Evolutionary conservation across 805 yeast genomes (phyloP).

Genomic region (Candida insectorum): DNA sequence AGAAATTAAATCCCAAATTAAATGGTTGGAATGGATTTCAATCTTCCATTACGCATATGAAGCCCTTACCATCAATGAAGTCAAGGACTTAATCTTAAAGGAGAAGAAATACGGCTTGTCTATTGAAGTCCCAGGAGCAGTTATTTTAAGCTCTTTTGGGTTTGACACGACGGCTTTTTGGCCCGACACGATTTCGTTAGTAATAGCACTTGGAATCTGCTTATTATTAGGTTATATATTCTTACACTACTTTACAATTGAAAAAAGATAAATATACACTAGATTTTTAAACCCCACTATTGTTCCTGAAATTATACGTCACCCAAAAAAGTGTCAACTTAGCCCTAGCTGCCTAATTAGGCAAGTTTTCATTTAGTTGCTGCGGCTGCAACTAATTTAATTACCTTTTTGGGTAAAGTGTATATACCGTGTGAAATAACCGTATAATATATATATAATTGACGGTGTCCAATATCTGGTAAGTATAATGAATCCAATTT

Average conservation of each 20-base stretch:
- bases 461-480: background rate
- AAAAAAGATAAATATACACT: constrained; percentile 66
- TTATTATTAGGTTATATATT: constrained; percentile 70
- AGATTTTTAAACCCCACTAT: background rate
- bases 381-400: too few species aligned
- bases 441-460: background rate
- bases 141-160: constrained; percentile 92
- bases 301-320: background rate
- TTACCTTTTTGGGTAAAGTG: constrained; percentile 6
- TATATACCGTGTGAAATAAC: too few species aligned
- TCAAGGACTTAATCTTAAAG: constrained; percentile 73
- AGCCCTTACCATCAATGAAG: constrained; percentile 89
- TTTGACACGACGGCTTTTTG: constrained; percentile 76
- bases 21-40: constrained; percentile 78
- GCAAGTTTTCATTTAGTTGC: background rate
- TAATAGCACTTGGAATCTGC: constrained; percentile 56
- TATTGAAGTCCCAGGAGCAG: constrained; percentile 97
- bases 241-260: constrained; percentile 70
- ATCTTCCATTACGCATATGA: constrained; percentile 96
- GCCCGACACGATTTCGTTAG: constrained; percentile 61
- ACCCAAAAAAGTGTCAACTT: background rate
- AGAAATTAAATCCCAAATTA: constrained; percentile 46
- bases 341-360: background rate
- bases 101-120: constrained; percentile 91
- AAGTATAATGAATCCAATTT: background rate